phyloP scores from a whole-genome alignment of 768 basidiomycete genomes.

The Rhizopogon vinicolor region DNA sequence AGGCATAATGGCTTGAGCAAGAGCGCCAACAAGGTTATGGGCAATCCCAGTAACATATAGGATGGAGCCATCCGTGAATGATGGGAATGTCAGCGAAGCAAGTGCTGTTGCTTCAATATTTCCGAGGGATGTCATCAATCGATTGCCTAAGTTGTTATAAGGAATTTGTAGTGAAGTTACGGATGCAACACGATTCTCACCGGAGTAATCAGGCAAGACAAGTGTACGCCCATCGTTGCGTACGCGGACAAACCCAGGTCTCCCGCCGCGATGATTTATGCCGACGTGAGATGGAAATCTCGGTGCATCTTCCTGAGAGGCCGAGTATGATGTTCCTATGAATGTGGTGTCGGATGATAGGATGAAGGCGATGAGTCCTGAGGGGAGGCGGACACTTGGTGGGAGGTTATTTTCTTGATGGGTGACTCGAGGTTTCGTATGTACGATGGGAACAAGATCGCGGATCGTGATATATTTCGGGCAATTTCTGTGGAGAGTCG shows the following conservation, averaged over 20 bases:
- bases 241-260: slow-evolving; percentile 56
- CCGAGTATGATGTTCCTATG: slow-evolving; percentile 49
- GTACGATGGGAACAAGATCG: slow-evolving; percentile 39
- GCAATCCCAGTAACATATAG: slow-evolving; percentile 63
- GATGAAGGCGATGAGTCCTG: slow-evolving; percentile 46
- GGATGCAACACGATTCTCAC: slow-evolving; percentile 17
- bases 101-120: slow-evolving; percentile 57
- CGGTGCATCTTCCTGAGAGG: slow-evolving; percentile 28
- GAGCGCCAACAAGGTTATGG: slow-evolving; percentile 39
- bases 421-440: slow-evolving; percentile 34
- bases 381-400: slow-evolving; percentile 39
- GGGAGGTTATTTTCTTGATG: slow-evolving; percentile 31
- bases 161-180: not conserved
- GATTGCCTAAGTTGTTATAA: slow-evolving; percentile 41
- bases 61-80: slow-evolving; percentile 51
- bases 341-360: slow-evolving; percentile 50
- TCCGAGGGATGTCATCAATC: slow-evolving; percentile 57
- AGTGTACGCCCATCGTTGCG: slow-evolving; percentile 49
- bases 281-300: slow-evolving; percentile 55
- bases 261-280: slow-evolving; percentile 64
- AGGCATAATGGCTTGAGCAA: slow-evolving; percentile 48
- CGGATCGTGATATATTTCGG: slow-evolving; percentile 66
- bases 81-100: slow-evolving; percentile 52
- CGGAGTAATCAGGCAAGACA: slow-evolving; percentile 59
- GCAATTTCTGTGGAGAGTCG: slow-evolving; percentile 44